phyloP scores from a whole-genome alignment of 2,329 filamentous ascomycete species.

The Diaporthe vaccinii region DNA sequence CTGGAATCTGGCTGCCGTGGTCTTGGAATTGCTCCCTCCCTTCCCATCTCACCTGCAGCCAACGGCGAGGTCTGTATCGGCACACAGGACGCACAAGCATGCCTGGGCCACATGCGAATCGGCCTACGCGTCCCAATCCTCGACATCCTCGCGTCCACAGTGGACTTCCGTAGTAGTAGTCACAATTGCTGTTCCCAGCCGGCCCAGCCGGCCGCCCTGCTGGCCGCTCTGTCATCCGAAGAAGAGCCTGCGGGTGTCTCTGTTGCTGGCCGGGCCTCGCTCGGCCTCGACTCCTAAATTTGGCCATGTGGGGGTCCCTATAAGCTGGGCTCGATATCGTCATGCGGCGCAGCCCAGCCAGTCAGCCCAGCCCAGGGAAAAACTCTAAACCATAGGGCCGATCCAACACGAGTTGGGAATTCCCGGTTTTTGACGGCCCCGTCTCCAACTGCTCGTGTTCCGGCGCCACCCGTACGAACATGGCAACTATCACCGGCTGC shows the following conservation, averaged over 20 bases:
- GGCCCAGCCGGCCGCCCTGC: background rate
- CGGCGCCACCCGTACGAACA: slow-evolving; percentile 16
- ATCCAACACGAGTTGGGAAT: slow-evolving; percentile 24
- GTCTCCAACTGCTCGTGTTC: slow-evolving; percentile 16
- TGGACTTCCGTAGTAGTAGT: background rate
- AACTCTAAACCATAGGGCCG: slow-evolving; percentile 25
- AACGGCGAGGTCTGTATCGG: background rate
- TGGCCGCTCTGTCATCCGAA: slow-evolving; percentile 16
- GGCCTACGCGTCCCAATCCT: slow-evolving; percentile 8
- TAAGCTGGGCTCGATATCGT: slow-evolving; percentile 23
- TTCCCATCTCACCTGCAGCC: slow-evolving; percentile 17
- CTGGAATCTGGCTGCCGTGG: slow-evolving; percentile 15
- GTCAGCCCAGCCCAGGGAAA: slow-evolving; percentile 13
- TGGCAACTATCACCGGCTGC: background rate
- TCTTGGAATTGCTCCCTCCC: slow-evolving; percentile 27
- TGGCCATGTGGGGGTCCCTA: slow-evolving; percentile 27
- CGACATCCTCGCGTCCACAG: background rate
- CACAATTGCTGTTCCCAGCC: background rate
- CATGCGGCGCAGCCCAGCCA: slow-evolving; percentile 28
- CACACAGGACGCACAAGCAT: background rate
- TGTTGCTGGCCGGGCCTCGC: slow-evolving; percentile 17
- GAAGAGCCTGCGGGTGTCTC: slow-evolving; percentile 10
- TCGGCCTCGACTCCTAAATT: slow-evolving; percentile 25
- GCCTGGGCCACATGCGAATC: background rate
- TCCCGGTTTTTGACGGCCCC: slow-evolving; percentile 18